Conservation (phyloP, 257 asterid species). For the Solanum virginianum region DNA sequence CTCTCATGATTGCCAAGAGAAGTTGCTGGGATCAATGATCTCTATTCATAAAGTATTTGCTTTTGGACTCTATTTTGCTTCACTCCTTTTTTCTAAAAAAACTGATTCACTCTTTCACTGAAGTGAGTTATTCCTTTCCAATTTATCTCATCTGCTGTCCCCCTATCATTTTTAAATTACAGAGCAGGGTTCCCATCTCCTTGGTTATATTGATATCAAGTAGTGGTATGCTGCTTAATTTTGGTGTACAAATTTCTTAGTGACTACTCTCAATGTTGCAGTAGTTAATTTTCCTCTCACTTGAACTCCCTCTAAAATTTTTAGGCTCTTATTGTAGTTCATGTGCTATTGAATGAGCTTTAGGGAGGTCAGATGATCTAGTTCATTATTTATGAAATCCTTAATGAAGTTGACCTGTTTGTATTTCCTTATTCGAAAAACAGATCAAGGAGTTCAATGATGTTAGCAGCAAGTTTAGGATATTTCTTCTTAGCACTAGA, state of each 20-base stretch:
- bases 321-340: background rate
- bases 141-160: background rate
- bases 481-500: slow-evolving; percentile 93
- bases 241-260: background rate
- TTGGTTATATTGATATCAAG: background rate
- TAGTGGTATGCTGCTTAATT: background rate
- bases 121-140: background rate
- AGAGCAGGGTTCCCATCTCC: background rate
- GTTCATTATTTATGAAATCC: background rate
- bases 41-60: background rate
- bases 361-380: background rate
- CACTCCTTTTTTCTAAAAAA: background rate
- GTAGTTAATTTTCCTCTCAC: background rate
- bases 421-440: slow-evolving; percentile 1
- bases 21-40: background rate
- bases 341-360: background rate
- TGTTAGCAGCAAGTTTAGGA: slow-evolving; percentile 38
- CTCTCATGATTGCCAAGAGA: background rate
- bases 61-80: background rate
- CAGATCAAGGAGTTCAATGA: slow-evolving; percentile 92
- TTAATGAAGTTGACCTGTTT: background rate
- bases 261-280: background rate
- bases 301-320: background rate
- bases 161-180: background rate
- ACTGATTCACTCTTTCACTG: background rate